Evolutionary conservation across 371 early-diverging fungal species (phyloP).

Genomic region (Batrachochytrium dendrobatidis): DNA sequence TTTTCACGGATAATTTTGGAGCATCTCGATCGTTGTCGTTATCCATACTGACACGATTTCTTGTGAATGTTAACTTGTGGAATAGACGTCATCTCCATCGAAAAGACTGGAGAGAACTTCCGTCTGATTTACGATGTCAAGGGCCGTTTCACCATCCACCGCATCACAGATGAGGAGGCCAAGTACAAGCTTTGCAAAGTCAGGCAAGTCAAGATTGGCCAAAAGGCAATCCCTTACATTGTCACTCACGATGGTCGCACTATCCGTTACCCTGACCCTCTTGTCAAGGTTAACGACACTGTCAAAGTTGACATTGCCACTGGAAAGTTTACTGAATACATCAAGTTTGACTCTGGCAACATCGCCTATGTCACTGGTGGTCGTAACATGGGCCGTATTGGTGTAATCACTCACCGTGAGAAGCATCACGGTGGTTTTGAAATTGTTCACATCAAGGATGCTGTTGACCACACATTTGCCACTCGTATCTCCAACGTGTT

Average conservation of each 20-base stretch:
- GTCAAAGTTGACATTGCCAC: slow-evolving; percentile 94
- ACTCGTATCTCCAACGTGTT: slow-evolving; percentile 90
- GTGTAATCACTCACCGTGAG: slow-evolving; percentile 96
- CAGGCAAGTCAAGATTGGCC: slow-evolving; percentile 86
- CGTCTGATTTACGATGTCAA: slow-evolving; percentile 98
- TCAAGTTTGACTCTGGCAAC: slow-evolving; percentile 96
- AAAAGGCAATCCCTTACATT: slow-evolving; percentile 92
- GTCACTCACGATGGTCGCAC: slow-evolving; percentile 99
- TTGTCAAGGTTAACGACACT: slow-evolving; percentile 98
- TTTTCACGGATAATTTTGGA: too few relatives aligned
- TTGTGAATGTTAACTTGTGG: too few relatives aligned
- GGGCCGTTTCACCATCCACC: slow-evolving; percentile 99
- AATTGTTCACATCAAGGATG: slow-evolving; percentile 90
- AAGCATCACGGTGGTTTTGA: slow-evolving; percentile 97
- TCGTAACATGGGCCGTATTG: slow-evolving; percentile 98
- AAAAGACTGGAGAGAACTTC: slow-evolving; percentile 99
- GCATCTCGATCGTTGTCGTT: too few relatives aligned
- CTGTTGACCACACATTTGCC: slow-evolving; percentile 79
- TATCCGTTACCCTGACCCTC: slow-evolving; percentile 99
- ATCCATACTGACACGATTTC: too few relatives aligned
- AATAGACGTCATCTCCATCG: slow-evolving; percentile 96
- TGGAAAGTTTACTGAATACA: slow-evolving; percentile 87
- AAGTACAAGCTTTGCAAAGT: slow-evolving; percentile 99
- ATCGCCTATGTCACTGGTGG: slow-evolving; percentile 97
- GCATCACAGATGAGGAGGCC: slow-evolving; percentile 97